Conservation (phyloP, 164 flowering plant species). For the Chloranthus sessilifolius region DNA sequence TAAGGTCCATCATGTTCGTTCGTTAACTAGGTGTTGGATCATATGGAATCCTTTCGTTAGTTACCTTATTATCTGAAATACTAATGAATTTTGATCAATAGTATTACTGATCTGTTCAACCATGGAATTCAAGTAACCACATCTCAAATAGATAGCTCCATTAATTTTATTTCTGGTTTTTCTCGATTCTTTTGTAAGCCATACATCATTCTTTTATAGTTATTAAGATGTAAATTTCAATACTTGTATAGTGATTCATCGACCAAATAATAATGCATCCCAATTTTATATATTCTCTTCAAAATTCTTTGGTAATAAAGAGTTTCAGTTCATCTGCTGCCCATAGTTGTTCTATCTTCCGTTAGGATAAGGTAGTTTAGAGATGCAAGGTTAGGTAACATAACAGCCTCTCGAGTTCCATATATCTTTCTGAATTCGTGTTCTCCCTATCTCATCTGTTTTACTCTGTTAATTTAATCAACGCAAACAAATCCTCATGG, state of each 20-base stretch:
- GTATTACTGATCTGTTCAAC: constrained; percentile 12
- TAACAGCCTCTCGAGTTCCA: constrained; percentile 60
- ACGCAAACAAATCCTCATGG: constrained; percentile 40
- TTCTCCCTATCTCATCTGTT: constrained; percentile 8
- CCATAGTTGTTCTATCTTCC: constrained; percentile 19
- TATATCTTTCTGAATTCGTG: constrained; percentile 13
- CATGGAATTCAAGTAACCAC: constrained; percentile 32
- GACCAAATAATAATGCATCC: constrained; percentile 21
- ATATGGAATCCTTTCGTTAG: constrained; percentile 28
- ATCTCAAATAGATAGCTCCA: neutral
- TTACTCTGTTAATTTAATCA: constrained; percentile 3
- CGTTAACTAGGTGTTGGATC: constrained; percentile 26
- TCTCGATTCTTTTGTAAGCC: constrained; percentile 33
- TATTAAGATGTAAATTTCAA: constrained; percentile 39
- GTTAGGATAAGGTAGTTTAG: constrained; percentile 1
- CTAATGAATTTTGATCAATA: constrained; percentile 29
- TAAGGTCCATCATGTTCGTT: constrained; percentile 18
- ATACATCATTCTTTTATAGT: constrained; percentile 29
- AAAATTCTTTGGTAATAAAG: constrained; percentile 10
- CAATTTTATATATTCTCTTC: constrained; percentile 7
- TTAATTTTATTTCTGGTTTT: constrained; percentile 3
- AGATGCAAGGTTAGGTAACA: constrained; percentile 32
- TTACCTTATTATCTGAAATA: constrained; percentile 17
- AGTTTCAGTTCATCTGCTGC: constrained; percentile 37
- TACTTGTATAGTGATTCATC: constrained; percentile 13